Base-by-base conservation (phyloP, 306 rosid genomes). In the Gleditsia sinensis region DNA sequence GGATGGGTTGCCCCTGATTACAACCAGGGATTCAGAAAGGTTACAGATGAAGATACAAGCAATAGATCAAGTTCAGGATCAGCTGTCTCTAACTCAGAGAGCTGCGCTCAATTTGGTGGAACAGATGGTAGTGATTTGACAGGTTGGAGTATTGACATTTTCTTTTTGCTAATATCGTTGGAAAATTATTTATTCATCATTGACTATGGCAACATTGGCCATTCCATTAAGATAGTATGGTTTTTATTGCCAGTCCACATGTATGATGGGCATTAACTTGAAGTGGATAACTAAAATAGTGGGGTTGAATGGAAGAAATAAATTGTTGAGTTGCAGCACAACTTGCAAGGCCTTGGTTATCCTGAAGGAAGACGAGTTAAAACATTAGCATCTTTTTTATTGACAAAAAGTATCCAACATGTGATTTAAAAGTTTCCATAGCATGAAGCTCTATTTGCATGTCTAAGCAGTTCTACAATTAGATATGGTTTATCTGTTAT, bases 1-100 rank as follows among this genome's bases (percentile, higher is more conserved):
- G 90, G 85, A 56, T 84, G 86, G 84, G 24, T 76, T 67, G 49
- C 73, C 42, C 65, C 90, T 23, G 91, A 87, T 72, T 89, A 87
- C 78, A 74, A 77, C 81, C 91, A 80, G 79, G 88, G 89, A 71
- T 90, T 81, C 74, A 84, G 65, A 24, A 91, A 84, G 84, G 82
- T 72, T 49, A 66, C 75, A 14, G 97, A 91, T 83, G 99, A 94
- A 82, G 97, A 92, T 73, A 74, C 85, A 32, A 88, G 96, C 83
- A 94, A 94, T 78, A 87, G 96, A 86, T 92, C 98, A 55, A 94
- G 99, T 77, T 94, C 99, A 5, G 99, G 99, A 68, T 94, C 99
- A 16, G 97, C 96, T 28, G 72, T 90, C 69, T 94, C 99, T 40
- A 88, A 90, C 85, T 78, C 95, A 7, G 99, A 94, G 87, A 94